Conservation (phyloP, 2,329 filamentous ascomycete species). For the Penicillium nordicum region DNA sequence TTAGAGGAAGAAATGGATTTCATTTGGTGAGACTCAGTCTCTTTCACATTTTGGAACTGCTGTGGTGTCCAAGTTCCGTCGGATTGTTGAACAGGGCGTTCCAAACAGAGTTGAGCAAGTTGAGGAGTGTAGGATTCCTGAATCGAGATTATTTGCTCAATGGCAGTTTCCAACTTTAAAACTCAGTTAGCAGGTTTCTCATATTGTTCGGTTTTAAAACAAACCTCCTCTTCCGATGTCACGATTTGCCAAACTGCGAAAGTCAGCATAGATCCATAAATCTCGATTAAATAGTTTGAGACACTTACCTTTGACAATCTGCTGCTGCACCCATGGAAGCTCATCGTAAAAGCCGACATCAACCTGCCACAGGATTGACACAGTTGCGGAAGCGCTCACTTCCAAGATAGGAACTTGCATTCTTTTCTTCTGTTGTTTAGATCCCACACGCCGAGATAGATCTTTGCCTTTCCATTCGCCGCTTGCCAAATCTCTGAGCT, state of each 20-base stretch:
- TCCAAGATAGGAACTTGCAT: slow-evolving; percentile 12
- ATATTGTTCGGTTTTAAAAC: neutral
- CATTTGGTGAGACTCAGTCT: neutral
- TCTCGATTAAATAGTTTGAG: neutral
- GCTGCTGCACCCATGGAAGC: slow-evolving; percentile 11
- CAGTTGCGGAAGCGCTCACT: slow-evolving; percentile 5
- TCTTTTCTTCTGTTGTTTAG: slow-evolving; percentile 1
- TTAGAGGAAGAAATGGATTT: neutral
- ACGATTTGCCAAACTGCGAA: slow-evolving; percentile 12
- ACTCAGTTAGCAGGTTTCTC: neutral
- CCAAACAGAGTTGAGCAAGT: neutral
- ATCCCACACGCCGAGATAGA: slow-evolving; percentile 3
- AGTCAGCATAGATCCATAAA: neutral
- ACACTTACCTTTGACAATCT: slow-evolving; percentile 18
- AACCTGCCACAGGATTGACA: slow-evolving; percentile 25
- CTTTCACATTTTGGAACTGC: neutral
- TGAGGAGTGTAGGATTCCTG: slow-evolving; percentile 6
- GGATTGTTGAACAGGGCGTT: slow-evolving; percentile 7
- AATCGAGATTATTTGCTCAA: slow-evolving; percentile 10
- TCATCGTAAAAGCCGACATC: slow-evolving; percentile 20
- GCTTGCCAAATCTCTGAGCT: slow-evolving; percentile 19
- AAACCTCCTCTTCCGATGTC: slow-evolving; percentile 4
- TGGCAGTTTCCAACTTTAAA: slow-evolving; percentile 5
- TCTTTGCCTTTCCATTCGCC: slow-evolving; percentile 17
- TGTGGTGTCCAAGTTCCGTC: slow-evolving; percentile 15